Conservation (phyloP, 2,329 filamentous ascomycete genomes). For the Neoarthrinium moseri region DNA sequence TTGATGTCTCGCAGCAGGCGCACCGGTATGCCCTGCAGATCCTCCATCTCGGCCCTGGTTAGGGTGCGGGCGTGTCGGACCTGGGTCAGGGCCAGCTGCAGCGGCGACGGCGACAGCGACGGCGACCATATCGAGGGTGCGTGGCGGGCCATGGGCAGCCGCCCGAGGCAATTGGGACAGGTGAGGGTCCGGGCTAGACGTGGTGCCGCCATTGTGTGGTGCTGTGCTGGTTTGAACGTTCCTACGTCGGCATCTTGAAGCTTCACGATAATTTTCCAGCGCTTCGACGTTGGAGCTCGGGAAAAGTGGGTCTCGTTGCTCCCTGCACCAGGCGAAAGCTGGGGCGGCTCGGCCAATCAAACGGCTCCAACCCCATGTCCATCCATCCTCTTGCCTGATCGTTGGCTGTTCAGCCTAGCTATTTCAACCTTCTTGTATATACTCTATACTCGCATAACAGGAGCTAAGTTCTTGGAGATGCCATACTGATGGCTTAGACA, state of each 20-base stretch:
- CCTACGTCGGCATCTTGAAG: background rate
- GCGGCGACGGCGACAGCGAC: conserved; percentile 17
- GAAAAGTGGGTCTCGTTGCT: background rate
- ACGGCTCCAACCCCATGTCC: too few species aligned
- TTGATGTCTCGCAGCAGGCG: conserved; percentile 39
- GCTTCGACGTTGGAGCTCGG: too few species aligned
- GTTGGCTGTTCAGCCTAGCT: too few species aligned
- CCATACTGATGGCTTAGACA: too few species aligned
- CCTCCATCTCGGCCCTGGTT: conserved; percentile 31
- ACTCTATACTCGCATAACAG: too few species aligned
- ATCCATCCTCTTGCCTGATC: too few species aligned
- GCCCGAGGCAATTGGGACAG: conserved; percentile 30
- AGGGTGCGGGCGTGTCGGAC: conserved; percentile 26
- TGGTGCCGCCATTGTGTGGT: conserved; percentile 11
- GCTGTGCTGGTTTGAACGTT: background rate
- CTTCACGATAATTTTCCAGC: conserved; percentile 5
- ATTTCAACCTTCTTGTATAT: too few species aligned
- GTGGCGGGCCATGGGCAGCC: conserved; percentile 20
- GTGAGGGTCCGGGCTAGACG: conserved; percentile 21
- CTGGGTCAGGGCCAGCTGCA: conserved; percentile 31
- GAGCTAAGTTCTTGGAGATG: too few species aligned
- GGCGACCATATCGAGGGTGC: conserved; percentile 5
- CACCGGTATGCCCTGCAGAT: conserved; percentile 40
- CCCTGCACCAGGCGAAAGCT: background rate
- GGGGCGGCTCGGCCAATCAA: background rate